These are phyloP conservation scores for Vitis hybrid DNA, from an alignment of 177 flowering plant species.

Conservation along the genomic window DNA sequence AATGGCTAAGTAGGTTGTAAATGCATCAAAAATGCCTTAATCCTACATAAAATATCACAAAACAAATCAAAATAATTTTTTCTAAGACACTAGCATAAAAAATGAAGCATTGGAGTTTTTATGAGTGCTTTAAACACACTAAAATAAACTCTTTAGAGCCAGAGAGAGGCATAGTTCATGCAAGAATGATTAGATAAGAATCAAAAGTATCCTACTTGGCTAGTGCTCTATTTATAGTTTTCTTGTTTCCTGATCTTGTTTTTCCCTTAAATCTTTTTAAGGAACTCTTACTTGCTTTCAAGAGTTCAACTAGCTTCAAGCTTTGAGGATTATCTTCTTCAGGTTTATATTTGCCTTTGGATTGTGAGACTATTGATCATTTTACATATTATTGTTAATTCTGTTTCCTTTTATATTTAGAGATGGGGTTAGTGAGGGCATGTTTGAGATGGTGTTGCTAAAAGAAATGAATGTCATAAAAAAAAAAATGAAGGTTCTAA, in stretches of 20 bases:
- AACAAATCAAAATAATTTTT: too few species aligned
- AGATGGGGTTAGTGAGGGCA: constrained; percentile 96
- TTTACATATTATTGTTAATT: background rate
- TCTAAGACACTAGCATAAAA: too few species aligned
- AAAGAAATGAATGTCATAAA: constrained; percentile 73
- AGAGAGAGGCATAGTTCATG: constrained; percentile 32
- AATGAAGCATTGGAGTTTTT: too few species aligned
- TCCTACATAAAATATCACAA: too few species aligned
- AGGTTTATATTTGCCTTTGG: constrained; percentile 36
- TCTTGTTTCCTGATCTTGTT: background rate
- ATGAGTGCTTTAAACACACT: too few species aligned
- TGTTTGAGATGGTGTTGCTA: constrained; percentile 69
- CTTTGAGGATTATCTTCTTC: constrained; percentile 77
- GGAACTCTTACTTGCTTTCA: constrained; percentile 62
- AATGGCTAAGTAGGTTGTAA: too few species aligned
- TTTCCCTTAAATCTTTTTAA: constrained; percentile 28
- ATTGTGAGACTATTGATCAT: background rate
- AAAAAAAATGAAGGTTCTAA: constrained; percentile 46
- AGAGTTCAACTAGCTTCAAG: constrained; percentile 37
- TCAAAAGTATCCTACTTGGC: background rate
- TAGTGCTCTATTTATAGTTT: background rate
- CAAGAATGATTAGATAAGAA: constrained; percentile 72
- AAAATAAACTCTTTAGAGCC: constrained; percentile 41
- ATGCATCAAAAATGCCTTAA: too few species aligned
- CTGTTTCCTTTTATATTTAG: constrained; percentile 32